phyloP scores from a whole-genome alignment of 768 basidiomycete genomes.

The Tricholoma saponaceum region DNA sequence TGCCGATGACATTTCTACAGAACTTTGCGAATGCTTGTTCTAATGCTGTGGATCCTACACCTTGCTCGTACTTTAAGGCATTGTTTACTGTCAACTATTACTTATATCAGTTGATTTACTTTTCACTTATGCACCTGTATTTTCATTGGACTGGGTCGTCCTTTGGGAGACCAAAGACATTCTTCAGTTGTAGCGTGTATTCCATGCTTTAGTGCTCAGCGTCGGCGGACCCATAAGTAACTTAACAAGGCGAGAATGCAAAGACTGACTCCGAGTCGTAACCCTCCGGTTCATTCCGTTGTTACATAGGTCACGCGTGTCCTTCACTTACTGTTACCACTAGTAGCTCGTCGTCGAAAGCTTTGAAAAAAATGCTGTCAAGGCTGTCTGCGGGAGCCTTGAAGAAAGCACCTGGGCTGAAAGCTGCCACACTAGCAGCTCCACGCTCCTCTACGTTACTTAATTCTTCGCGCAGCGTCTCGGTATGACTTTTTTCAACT shows the following conservation, averaged over 20 bases:
- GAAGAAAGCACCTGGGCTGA: conserved; percentile 47
- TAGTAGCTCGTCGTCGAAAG: conserved; percentile 41
- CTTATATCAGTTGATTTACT: background rate
- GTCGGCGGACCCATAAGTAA: background rate
- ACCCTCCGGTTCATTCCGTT: conserved; percentile 50
- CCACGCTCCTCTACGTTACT: conserved; percentile 40
- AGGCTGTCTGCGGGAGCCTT: conserved; percentile 76
- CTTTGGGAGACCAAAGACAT: background rate
- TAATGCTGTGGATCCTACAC: conserved; percentile 18
- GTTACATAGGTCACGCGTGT: conserved; percentile 40
- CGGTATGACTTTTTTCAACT: conserved; percentile 36
- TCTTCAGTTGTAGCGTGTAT: background rate
- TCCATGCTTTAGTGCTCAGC: too few relatives aligned
- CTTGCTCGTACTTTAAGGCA: conserved; percentile 1
- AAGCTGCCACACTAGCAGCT: conserved; percentile 41
- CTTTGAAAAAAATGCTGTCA: conserved; percentile 62
- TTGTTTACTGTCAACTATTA: background rate
- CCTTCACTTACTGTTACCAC: conserved; percentile 8
- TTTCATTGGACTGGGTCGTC: background rate
- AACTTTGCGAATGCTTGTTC: conserved; percentile 75
- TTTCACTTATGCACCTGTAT: background rate
- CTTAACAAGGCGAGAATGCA: conserved; percentile 26
- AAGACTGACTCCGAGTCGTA: conserved; percentile 9
- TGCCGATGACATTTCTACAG: conserved; percentile 29
- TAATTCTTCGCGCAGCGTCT: conserved; percentile 40